phyloP scores from a whole-genome alignment of 192 early-diverging fungal species.

The Umbelopsis sp. region DNA sequence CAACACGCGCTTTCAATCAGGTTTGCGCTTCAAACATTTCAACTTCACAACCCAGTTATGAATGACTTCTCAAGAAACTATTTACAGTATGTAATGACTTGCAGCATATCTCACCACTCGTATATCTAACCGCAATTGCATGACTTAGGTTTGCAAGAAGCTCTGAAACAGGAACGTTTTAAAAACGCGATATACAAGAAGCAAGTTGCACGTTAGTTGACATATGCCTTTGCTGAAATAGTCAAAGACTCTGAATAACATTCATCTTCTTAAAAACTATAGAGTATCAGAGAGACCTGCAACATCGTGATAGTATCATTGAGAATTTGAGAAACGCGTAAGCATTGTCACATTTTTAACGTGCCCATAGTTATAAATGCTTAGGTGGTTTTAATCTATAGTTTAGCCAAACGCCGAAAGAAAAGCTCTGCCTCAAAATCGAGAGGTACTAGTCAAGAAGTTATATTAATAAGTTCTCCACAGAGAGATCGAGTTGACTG shows the following conservation, averaged over 20 bases:
- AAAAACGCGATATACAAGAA: slow-evolving; percentile 6
- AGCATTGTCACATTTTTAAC: not conserved
- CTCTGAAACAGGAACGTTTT: not conserved
- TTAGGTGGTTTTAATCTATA: too few species aligned
- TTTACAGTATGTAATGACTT: not conserved
- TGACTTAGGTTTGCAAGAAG: not conserved
- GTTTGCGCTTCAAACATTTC: not conserved
- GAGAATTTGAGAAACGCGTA: not conserved
- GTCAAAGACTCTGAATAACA: not conserved
- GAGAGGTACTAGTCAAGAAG: too few species aligned
- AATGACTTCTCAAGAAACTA: not conserved
- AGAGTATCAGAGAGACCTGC: slow-evolving; percentile 1
- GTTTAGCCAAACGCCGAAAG: too few species aligned
- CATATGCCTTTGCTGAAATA: too few species aligned
- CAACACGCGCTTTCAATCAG: too few species aligned
- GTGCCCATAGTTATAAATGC: too few species aligned
- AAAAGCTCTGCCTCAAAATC: too few species aligned
- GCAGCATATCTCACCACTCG: not conserved
- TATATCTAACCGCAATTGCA: too few species aligned
- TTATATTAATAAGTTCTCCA: too few species aligned
- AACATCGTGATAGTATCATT: slow-evolving; percentile 14
- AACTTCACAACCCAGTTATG: not conserved
- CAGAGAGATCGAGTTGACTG: too few species aligned
- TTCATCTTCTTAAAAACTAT: not conserved
- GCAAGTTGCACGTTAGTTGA: slow-evolving; percentile 1